Evolutionary conservation across 805 yeast species (phyloP).

Genomic region (Metschnikowia dekortorum): DNA sequence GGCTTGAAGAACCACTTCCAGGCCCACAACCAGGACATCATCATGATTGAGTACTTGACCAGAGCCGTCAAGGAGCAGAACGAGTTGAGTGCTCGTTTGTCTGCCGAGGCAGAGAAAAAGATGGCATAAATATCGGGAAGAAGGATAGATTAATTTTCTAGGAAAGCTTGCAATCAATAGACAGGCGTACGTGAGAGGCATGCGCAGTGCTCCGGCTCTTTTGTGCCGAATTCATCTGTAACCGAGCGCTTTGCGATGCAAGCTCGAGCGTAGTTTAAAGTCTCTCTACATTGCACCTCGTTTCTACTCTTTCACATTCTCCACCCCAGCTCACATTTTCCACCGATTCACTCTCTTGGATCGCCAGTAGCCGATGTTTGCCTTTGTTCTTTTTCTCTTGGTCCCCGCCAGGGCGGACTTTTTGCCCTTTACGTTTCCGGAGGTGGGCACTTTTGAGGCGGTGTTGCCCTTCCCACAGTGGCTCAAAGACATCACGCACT

Average conservation of each 20-base stretch:
- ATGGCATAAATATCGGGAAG: constrained; percentile 8
- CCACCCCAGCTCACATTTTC: background rate
- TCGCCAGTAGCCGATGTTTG: constrained; percentile 2
- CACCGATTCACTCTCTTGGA: background rate
- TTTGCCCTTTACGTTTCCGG: constrained; percentile 8
- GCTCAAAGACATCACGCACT: constrained; percentile 71
- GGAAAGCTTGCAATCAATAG: constrained; percentile 1
- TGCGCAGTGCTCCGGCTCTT: background rate
- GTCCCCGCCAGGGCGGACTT: constrained; percentile 3
- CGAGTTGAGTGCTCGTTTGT: constrained; percentile 70
- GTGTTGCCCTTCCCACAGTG: constrained; percentile 67
- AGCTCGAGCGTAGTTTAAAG: background rate
- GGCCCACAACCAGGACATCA: constrained; percentile 71
- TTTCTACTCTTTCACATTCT: background rate
- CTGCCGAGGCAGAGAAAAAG: constrained; percentile 37
- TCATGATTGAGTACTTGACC: constrained; percentile 77
- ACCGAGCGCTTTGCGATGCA: background rate
- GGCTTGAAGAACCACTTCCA: constrained; percentile 58
- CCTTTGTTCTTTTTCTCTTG: background rate
- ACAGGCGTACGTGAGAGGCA: background rate
- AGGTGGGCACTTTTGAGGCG: constrained; percentile 9
- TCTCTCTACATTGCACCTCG: background rate
- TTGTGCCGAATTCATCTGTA: background rate
- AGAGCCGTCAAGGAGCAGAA: constrained; percentile 81
- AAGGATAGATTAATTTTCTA: constrained; percentile 3